phyloP scores from a whole-genome alignment of 2,329 filamentous ascomycete genomes.

The Talaromyces sp. region DNA sequence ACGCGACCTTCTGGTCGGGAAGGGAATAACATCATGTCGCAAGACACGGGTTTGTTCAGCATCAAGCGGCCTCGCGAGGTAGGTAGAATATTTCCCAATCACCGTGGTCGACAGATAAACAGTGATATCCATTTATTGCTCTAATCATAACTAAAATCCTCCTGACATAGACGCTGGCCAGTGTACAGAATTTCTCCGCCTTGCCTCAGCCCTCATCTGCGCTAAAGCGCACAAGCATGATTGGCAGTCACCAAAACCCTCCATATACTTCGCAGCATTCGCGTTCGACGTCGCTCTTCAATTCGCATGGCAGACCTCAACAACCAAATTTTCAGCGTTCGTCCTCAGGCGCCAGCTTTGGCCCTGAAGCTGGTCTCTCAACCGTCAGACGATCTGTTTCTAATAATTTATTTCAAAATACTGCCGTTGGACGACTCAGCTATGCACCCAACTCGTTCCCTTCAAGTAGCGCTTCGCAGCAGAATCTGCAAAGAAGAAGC shows the following conservation, averaged over 20 bases:
- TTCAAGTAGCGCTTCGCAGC: conserved; percentile 53
- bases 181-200: conserved; percentile 74
- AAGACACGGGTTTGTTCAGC: conserved; percentile 83
- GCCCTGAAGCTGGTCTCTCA: conserved; percentile 74
- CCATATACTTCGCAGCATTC: conserved; percentile 68
- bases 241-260: conserved; percentile 60
- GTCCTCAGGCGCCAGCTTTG: conserved; percentile 66
- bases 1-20: conserved; percentile 24
- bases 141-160: conserved; percentile 22
- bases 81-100: conserved; percentile 33
- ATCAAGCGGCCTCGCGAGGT: conserved; percentile 90
- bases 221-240: conserved; percentile 87
- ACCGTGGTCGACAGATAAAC: not conserved
- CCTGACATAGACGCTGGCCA: conserved; percentile 65
- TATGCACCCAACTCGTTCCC: conserved; percentile 59
- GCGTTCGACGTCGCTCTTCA: conserved; percentile 82
- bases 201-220: conserved; percentile 90
- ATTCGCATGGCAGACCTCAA: conserved; percentile 75
- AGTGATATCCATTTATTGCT: not conserved
- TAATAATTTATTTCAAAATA: conserved; percentile 58
- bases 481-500: conserved; percentile 61
- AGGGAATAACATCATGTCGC: conserved; percentile 63
- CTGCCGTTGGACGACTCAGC: conserved; percentile 64
- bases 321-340: conserved; percentile 87
- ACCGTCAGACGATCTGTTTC: conserved; percentile 79